Percentiles rank a stretch among this genome's conserved stretches.
Conservation (phyloP, 495 filamentous ascomycete genomes). For the Parathielavia appendiculata region DNA sequence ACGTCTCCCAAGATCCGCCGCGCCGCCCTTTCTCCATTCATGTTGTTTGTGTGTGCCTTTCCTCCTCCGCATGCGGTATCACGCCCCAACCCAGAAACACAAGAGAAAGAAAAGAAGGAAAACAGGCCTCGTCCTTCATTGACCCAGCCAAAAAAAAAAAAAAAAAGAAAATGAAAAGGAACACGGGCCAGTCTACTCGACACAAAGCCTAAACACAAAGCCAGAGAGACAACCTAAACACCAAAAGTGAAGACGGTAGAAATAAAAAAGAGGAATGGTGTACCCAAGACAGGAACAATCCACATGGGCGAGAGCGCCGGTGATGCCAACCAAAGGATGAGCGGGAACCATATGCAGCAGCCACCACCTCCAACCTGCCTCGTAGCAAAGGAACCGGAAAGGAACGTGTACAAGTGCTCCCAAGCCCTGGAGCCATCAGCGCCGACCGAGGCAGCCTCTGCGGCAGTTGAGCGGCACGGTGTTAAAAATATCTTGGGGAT, state of each 20-base stretch:
- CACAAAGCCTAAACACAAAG: constrained; percentile 10
- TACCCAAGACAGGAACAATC: background rate
- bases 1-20: background rate
- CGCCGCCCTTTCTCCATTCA: background rate
- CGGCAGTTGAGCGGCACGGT: background rate
- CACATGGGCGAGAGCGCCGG: constrained; percentile 4
- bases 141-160: constrained; percentile 9
- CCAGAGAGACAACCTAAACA: constrained; percentile 8
- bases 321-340: constrained; percentile 9
- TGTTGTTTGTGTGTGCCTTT: background rate
- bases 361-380: constrained; percentile 7
- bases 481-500: background rate
- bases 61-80: background rate
- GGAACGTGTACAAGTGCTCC: constrained; percentile 9
- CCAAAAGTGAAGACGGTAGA: background rate
- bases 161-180: background rate
- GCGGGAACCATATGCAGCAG: constrained; percentile 12
- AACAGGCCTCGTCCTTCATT: background rate
- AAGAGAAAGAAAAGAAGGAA: too few relatives aligned
- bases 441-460: background rate
- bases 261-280: background rate
- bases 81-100: background rate
- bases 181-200: constrained; percentile 12
- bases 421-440: background rate
- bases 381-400: background rate